Percentiles rank a stretch among this genome's conserved stretches.
These are phyloP conservation scores for Penicillium sumatraense DNA, from an alignment of 2,329 filamentous ascomycete genomes.

Conservation along the genomic window DNA sequence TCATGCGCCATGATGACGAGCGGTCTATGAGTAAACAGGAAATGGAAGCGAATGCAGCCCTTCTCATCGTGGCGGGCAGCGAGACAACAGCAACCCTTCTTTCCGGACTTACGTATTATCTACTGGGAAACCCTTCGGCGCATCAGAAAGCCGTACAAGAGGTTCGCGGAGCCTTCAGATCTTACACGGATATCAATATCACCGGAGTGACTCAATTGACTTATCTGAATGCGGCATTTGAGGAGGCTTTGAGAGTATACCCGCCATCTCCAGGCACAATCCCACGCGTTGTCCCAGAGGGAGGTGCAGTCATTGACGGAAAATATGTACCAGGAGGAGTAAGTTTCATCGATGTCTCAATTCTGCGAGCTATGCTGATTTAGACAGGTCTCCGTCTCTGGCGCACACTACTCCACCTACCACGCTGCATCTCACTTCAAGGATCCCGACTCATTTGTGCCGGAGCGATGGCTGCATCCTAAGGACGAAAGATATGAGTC, in stretches of 20 bases:
- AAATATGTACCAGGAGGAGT: slow-evolving; percentile 38
- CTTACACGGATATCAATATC: slow-evolving; percentile 40
- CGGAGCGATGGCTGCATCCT: slow-evolving; percentile 33
- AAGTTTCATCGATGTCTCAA: background rate
- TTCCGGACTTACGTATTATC: slow-evolving; percentile 41
- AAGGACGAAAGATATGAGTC: slow-evolving; percentile 21
- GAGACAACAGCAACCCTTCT: slow-evolving; percentile 52
- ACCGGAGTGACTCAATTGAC: slow-evolving; percentile 32
- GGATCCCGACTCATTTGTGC: slow-evolving; percentile 31
- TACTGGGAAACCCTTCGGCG: slow-evolving; percentile 32
- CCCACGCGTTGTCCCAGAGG: slow-evolving; percentile 38
- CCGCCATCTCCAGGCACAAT: slow-evolving; percentile 45
- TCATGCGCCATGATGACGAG: slow-evolving; percentile 39
- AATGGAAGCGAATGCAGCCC: slow-evolving; percentile 42
- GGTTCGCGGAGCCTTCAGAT: slow-evolving; percentile 22
- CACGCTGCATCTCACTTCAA: slow-evolving; percentile 26
- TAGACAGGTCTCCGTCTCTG: slow-evolving; percentile 13
- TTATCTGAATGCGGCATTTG: slow-evolving; percentile 46
- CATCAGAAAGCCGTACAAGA: slow-evolving; percentile 20
- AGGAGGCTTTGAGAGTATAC: slow-evolving; percentile 49
- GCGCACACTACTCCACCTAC: slow-evolving; percentile 17
- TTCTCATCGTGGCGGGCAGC: slow-evolving; percentile 50
- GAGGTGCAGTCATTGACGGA: slow-evolving; percentile 43
- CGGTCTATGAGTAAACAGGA: slow-evolving; percentile 34
- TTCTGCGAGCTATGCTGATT: background rate